Evolutionary conservation across 2,329 filamentous ascomycete species (phyloP), one percentile per base, ranked within the genome.

Genomic region (Aspergillus intermedius): DNA sequence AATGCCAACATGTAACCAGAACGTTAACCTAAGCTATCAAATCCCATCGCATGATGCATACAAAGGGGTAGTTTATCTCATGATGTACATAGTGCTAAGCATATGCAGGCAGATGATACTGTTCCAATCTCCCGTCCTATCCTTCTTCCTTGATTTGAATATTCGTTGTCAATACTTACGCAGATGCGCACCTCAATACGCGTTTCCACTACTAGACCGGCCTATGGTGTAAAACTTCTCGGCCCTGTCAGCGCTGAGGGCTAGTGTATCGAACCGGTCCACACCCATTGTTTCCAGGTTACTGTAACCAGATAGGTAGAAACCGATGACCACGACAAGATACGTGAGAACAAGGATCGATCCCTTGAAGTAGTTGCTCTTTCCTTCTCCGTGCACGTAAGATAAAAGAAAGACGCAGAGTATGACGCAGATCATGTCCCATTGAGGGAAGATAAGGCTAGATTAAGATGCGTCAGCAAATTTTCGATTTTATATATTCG

Each of bases 341-440:
- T 98, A 98, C 30, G 88, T 93, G 45, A 98, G 75, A 54, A 97
- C 83, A 46, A 98, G 77, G 59, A 97, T 96, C 56, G 88, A 95
- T 45, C 93, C 93, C 75, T 98, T 98, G 82, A 98, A 98, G 71
- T 98, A 98, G 71, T 98, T 98, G 76, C 91, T 97, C 81, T 98
- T 98, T 37, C 93, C 93, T 72, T 98, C 93, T 45, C 91, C 88
- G 60, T 97, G 95, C 77, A 98, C 91, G 75, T 97, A 95, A 62
- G 90, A 95, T 56, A 98, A 82, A 49, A 98, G 74, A 74, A 98
- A 95, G 15, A 98, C 90, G 62, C 91, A 96, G 13, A 98, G 67
- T 51, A 97, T 95, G 13, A 97, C 89, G 0, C 88, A 95, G 10
- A 97, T 85, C 88, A 98, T 94, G 67, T 98, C 93, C 91, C 91